These are phyloP conservation scores for Furcasterigmium sp. DNA, from an alignment of 2,329 filamentous ascomycete species.

Conservation along the genomic window DNA sequence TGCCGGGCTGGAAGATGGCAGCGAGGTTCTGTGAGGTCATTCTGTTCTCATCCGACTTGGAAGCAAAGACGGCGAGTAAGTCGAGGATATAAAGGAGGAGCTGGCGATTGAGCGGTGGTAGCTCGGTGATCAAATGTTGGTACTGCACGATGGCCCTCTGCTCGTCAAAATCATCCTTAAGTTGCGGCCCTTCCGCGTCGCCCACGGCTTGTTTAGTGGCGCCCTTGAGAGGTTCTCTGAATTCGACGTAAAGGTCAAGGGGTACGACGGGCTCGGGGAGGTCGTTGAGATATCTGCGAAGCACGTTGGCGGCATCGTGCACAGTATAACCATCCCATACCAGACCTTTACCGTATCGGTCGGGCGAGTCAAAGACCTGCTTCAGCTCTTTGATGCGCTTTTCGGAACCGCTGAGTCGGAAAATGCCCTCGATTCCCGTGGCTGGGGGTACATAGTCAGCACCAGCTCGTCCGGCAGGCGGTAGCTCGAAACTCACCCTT, in stretches of 20 bases:
- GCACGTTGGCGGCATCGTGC: constrained; percentile 94
- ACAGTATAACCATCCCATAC: constrained; percentile 98
- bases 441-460: constrained; percentile 48
- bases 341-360: constrained; percentile 91
- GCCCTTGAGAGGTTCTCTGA: constrained; percentile 74
- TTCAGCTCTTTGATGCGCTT: constrained; percentile 98
- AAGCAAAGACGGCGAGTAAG: constrained; percentile 91
- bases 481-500: constrained; percentile 65
- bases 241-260: constrained; percentile 85
- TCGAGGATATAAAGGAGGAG: constrained; percentile 93
- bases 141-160: constrained; percentile 74
- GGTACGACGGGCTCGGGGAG: constrained; percentile 96
- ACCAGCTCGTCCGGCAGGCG: constrained; percentile 12
- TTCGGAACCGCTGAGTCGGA: constrained; percentile 90
- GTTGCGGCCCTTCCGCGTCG: constrained; percentile 63
- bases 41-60: constrained; percentile 92
- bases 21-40: constrained; percentile 95
- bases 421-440: constrained; percentile 92
- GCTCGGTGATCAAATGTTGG: constrained; percentile 84
- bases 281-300: constrained; percentile 92
- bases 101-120: constrained; percentile 90
- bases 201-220: constrained; percentile 69
- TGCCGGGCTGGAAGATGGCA: constrained; percentile 95
- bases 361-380: constrained; percentile 85
- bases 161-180: constrained; percentile 58